phyloP scores from a whole-genome alignment of 768 basidiomycete species.

The Ramaria sp. region DNA sequence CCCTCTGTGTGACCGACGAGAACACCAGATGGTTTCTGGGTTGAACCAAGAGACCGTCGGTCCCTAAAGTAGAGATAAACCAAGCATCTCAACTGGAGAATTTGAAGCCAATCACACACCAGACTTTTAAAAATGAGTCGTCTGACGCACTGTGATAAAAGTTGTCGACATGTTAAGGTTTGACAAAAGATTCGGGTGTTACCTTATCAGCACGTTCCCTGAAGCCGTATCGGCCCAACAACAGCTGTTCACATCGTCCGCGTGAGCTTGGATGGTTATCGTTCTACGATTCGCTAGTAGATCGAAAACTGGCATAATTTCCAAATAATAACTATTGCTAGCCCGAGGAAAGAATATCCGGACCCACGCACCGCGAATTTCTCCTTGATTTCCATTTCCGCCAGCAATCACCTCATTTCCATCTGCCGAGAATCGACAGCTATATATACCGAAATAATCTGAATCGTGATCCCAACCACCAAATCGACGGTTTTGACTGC shows the following conservation, averaged over 20 bases:
- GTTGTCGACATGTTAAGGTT: not conserved
- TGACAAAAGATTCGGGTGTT: not conserved
- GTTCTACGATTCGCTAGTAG: conserved; percentile 67
- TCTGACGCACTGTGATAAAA: conserved; percentile 68
- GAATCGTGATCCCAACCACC: conserved; percentile 25
- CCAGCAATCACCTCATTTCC: conserved; percentile 94
- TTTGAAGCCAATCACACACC: conserved; percentile 36
- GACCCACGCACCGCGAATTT: conserved; percentile 1
- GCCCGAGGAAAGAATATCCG: not conserved
- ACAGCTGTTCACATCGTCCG: conserved; percentile 88
- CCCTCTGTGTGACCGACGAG: conserved; percentile 95
- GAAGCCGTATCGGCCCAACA: conserved; percentile 92
- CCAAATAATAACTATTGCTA: conserved; percentile 6
- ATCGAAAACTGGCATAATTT: conserved; percentile 68
- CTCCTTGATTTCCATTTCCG: conserved; percentile 50
- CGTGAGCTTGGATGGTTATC: conserved; percentile 79
- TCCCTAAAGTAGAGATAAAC: conserved; percentile 28
- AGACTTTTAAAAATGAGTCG: conserved; percentile 90
- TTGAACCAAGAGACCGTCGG: conserved; percentile 34
- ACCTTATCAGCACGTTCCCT: conserved; percentile 74
- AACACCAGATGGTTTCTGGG: conserved; percentile 77
- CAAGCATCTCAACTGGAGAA: not conserved
- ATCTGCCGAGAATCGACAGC: conserved; percentile 92
- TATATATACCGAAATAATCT: conserved; percentile 72
- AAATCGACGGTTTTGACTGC: conserved; percentile 17